A percentile compares a stretch with the other conserved stretches of the same genome.
Evolutionary conservation across 352 stramenopile genomes (phyloP).

Genomic region (Phytophthora pluvialis): DNA sequence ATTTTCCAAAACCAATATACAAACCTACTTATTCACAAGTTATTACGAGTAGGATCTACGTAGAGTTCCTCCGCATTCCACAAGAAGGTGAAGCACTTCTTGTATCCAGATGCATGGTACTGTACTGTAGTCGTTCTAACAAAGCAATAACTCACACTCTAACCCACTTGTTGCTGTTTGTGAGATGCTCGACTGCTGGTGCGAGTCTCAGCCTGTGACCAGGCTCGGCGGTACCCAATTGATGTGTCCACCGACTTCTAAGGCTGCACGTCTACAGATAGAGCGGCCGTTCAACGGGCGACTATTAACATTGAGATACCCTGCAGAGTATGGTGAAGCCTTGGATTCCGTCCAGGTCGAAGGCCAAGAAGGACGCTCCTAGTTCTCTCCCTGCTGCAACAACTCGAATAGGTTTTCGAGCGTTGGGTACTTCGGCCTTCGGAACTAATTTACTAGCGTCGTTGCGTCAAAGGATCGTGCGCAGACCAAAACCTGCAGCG

Average conservation of each 20-base stretch:
- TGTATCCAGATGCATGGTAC: too few relatives aligned
- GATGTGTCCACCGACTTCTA: too few relatives aligned
- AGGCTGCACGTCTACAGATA: not conserved
- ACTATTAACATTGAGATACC: not conserved
- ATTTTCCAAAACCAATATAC: conserved; percentile 1
- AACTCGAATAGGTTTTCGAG: conserved; percentile 19
- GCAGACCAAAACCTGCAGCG: conserved; percentile 14
- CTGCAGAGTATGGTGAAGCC: conserved; percentile 26
- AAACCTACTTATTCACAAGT: conserved; percentile 2
- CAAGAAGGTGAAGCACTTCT: too few relatives aligned
- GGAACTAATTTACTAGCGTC: conserved; percentile 27
- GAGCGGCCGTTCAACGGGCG: not conserved
- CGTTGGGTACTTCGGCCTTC: conserved; percentile 13
- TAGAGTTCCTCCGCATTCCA: too few relatives aligned
- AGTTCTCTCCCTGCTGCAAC: conserved; percentile 3
- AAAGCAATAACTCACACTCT: too few relatives aligned
- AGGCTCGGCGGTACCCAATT: too few relatives aligned
- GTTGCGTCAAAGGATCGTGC: conserved; percentile 23
- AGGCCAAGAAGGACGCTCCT: conserved; percentile 10
- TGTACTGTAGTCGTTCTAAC: too few relatives aligned
- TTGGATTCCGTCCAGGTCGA: conserved; percentile 20
- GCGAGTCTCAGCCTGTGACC: too few relatives aligned
- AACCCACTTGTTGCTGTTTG: too few relatives aligned
- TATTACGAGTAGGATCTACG: too few relatives aligned
- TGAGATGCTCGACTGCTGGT: too few relatives aligned